These are phyloP conservation scores for Cladophialophora yegresii DNA, from an alignment of 2,329 filamentous ascomycete genomes.

Conservation along the genomic window DNA sequence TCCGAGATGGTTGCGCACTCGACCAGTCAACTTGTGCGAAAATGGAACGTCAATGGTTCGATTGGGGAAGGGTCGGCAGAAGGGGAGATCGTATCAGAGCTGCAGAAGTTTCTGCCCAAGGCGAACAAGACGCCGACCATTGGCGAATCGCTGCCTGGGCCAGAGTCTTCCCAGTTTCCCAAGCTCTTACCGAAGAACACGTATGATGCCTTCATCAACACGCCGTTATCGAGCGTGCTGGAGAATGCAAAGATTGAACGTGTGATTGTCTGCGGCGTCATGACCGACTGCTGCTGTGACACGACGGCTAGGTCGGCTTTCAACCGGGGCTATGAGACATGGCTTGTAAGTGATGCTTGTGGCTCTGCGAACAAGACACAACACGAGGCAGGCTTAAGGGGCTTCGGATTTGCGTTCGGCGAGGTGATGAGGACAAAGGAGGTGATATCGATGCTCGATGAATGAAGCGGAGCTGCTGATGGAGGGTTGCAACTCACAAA, in stretches of 20 bases:
- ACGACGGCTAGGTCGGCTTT: conserved; percentile 45
- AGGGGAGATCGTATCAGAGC: conserved; percentile 39
- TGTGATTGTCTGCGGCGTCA: conserved; percentile 46
- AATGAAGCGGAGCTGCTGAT: not conserved
- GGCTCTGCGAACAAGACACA: conserved; percentile 42
- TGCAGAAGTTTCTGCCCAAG: conserved; percentile 33
- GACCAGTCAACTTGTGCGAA: conserved; percentile 45
- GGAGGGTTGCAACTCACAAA: not conserved
- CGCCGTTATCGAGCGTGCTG: conserved; percentile 39
- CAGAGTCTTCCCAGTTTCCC: conserved; percentile 9
- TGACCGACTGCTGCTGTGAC: conserved; percentile 49
- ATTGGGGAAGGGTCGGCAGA: conserved; percentile 40
- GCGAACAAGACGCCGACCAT: conserved; percentile 1
- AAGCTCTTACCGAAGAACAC: conserved; percentile 45
- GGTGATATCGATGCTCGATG: conserved; percentile 30
- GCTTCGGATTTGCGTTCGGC: conserved; percentile 44
- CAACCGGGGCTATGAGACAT: conserved; percentile 47
- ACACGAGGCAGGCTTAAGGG: conserved; percentile 41
- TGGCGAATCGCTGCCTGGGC: conserved; percentile 18
- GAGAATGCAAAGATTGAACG: conserved; percentile 38
- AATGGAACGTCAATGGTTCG: conserved; percentile 43
- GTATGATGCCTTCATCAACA: conserved; percentile 47
- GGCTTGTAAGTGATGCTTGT: conserved; percentile 46
- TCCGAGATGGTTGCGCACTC: conserved; percentile 39
- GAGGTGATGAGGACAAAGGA: conserved; percentile 41